These are phyloP conservation scores for Stentor roeselii DNA, from an alignment of 73 alveolate genomes.

Conservation along the genomic window DNA sequence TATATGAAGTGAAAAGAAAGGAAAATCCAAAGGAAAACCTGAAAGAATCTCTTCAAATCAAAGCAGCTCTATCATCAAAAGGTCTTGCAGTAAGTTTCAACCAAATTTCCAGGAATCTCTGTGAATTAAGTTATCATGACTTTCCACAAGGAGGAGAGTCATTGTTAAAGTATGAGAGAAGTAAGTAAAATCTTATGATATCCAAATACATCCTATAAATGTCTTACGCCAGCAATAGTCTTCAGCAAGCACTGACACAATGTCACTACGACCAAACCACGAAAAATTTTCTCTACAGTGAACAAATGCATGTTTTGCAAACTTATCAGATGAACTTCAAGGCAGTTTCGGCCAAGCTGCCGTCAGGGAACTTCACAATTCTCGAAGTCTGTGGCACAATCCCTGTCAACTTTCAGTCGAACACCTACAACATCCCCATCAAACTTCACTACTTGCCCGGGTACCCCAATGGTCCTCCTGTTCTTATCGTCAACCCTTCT, in stretches of 20 bases:
- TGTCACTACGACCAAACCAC: conserved; percentile 5
- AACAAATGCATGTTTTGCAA: neutral
- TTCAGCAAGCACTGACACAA: neutral
- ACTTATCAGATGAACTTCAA: neutral
- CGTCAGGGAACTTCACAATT: neutral
- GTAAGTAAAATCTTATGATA: no score
- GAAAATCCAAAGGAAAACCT: neutral
- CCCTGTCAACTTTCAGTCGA: neutral
- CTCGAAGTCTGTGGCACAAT: neutral
- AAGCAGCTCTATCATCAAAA: neutral
- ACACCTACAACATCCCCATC: conserved; percentile 1
- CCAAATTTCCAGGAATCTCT: neutral
- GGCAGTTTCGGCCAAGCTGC: neutral
- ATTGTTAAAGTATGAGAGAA: neutral
- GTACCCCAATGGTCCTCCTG: neutral
- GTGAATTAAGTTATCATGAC: neutral
- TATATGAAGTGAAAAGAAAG: no score
- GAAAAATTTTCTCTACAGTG: neutral
- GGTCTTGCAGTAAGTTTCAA: no score
- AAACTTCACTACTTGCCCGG: neutral
- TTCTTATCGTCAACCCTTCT: conserved; percentile 6
- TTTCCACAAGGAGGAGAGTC: neutral
- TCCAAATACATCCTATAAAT: no score
- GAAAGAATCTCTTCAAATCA: neutral
- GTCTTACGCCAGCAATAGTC: neutral